Evolutionary conservation across 225 moss, liverwort and hornwort genomes (phyloP).

Genomic region (Climacium dendroides): DNA sequence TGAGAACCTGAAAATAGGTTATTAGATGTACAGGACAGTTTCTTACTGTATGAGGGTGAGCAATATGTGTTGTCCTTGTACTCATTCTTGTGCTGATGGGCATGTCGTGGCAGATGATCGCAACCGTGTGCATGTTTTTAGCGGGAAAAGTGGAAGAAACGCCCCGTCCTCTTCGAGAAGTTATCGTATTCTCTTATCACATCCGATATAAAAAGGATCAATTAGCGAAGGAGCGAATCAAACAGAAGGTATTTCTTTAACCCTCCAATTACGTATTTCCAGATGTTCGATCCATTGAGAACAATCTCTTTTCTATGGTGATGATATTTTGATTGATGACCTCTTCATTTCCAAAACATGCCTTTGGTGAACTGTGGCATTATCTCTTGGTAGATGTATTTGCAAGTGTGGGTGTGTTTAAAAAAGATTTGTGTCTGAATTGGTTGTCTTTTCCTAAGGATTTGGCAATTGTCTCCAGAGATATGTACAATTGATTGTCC

Average conservation of each 20-base stretch:
- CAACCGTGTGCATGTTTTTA: constrained; percentile 88
- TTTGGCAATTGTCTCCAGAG: background rate
- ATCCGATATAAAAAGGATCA: constrained; percentile 68
- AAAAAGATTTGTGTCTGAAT: background rate
- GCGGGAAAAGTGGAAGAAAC: constrained; percentile 96
- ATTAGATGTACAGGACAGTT: background rate
- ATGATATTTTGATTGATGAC: background rate
- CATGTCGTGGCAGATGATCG: constrained; percentile 67
- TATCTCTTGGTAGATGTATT: background rate
- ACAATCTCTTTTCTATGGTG: background rate
- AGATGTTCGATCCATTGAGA: background rate
- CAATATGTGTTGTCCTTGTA: background rate
- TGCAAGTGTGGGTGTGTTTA: background rate
- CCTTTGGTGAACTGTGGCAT: background rate
- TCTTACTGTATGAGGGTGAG: background rate
- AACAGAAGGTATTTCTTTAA: constrained; percentile 41
- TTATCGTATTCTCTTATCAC: constrained; percentile 66
- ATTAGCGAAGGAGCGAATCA: constrained; percentile 50
- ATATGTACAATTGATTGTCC: background rate
- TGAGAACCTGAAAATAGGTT: background rate
- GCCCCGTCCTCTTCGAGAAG: constrained; percentile 69
- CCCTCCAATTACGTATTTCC: background rate
- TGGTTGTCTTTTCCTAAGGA: background rate
- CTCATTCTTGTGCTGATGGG: background rate
- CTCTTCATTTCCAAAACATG: background rate